These are phyloP conservation scores for Tillandsia leiboldiana DNA, from an alignment of 176 grass and related monocot genomes.

Conservation along the genomic window DNA sequence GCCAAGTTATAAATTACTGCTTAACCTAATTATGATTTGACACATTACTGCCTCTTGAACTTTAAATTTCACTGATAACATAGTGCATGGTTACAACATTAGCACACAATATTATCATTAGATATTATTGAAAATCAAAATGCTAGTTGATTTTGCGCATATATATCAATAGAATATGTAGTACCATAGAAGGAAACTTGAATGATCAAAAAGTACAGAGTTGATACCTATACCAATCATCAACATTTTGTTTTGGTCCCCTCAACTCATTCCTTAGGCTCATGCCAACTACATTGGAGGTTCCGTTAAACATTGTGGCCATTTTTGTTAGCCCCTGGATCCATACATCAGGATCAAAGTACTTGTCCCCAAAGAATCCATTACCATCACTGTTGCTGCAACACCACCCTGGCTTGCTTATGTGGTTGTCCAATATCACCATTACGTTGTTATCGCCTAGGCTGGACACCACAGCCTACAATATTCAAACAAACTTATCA, in stretches of 20 bases:
- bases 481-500: not conserved
- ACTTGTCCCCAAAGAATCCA: slow-evolving; percentile 77
- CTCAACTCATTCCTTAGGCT: slow-evolving; percentile 91
- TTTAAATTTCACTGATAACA: too few species aligned
- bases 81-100: too few species aligned
- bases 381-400: slow-evolving; percentile 57
- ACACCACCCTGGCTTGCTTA: slow-evolving; percentile 87
- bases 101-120: too few species aligned
- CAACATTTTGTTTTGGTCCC: slow-evolving; percentile 45
- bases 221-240: slow-evolving; percentile 74
- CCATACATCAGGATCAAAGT: slow-evolving; percentile 70
- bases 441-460: slow-evolving; percentile 57
- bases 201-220: not conserved
- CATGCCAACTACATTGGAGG: slow-evolving; percentile 62
- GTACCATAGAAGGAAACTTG: too few species aligned
- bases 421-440: slow-evolving; percentile 91
- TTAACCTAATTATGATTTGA: too few species aligned
- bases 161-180: not conserved
- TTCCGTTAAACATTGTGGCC: slow-evolving; percentile 46
- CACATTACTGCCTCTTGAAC: too few species aligned
- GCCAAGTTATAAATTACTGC: too few species aligned
- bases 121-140: too few species aligned
- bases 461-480: slow-evolving; percentile 58
- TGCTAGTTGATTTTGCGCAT: too few species aligned
- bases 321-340: slow-evolving; percentile 49